Percentiles rank a stretch among this genome's conserved stretches.
Conservation (phyloP, 2,329 filamentous ascomycete genomes). For the Domatiomyces globalis region DNA sequence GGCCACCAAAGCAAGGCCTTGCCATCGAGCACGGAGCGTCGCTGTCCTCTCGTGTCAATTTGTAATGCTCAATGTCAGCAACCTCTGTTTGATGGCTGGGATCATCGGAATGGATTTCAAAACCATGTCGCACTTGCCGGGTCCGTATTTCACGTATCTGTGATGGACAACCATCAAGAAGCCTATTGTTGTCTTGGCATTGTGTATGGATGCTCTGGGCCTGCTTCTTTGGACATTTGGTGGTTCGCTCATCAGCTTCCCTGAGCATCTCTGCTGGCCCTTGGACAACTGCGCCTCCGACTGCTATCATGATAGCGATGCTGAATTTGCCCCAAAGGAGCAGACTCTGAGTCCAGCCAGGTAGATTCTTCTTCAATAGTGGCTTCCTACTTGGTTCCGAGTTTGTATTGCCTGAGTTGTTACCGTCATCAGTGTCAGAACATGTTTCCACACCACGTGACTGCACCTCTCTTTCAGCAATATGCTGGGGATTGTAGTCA, state of each 20-base stretch:
- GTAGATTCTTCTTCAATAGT: background rate
- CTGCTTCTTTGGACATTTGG: background rate
- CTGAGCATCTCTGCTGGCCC: slow-evolving; percentile 30
- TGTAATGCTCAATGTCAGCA: background rate
- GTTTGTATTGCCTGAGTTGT: background rate
- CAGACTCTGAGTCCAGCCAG: slow-evolving; percentile 19
- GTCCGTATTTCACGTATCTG: too few species aligned
- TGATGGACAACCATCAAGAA: background rate
- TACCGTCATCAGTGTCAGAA: background rate
- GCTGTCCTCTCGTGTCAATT: background rate
- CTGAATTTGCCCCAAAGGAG: slow-evolving; percentile 36
- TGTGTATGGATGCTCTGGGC: too few species aligned
- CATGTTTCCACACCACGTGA: background rate
- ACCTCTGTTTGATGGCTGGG: background rate
- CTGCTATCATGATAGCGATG: slow-evolving; percentile 33
- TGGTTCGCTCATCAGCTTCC: slow-evolving; percentile 10
- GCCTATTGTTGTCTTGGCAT: background rate
- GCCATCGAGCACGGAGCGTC: background rate
- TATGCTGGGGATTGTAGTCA: slow-evolving; percentile 14
- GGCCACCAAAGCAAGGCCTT: background rate
- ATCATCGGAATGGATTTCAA: background rate
- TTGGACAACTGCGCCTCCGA: slow-evolving; percentile 34
- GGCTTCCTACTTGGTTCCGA: background rate
- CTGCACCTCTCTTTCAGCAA: slow-evolving; percentile 4
- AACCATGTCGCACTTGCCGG: too few species aligned